A percentile compares a stretch with the other conserved stretches of the same genome.
These are phyloP conservation scores for Grosmannia penicillata DNA, from an alignment of 2,329 filamentous ascomycete species.

Conservation along the genomic window DNA sequence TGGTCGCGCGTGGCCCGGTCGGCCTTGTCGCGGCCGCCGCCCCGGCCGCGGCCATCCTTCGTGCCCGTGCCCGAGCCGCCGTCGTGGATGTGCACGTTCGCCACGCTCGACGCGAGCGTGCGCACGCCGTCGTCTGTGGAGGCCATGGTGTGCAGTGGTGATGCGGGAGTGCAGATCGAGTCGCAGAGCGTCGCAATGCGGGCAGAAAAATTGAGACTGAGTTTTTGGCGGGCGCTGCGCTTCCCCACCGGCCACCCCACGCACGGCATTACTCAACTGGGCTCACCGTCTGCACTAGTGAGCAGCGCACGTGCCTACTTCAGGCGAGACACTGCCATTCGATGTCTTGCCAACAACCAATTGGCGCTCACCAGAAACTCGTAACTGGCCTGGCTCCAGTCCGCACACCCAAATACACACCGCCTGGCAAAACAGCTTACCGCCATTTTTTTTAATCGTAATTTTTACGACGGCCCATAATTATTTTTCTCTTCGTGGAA, in stretches of 20 bases:
- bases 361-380: no score
- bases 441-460: not conserved
- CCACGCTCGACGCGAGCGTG: conserved; percentile 2
- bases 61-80: conserved; percentile 7
- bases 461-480: not conserved
- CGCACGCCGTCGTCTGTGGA: conserved; percentile 4
- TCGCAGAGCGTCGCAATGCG: not conserved
- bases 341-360: no score
- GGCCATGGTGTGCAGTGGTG: conserved; percentile 2
- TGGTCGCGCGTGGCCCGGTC: conserved; percentile 91
- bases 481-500: not conserved
- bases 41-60: conserved; percentile 4
- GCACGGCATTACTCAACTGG: not conserved
- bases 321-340: no score
- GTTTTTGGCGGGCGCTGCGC: not conserved
- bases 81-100: conserved; percentile 9
- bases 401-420: conserved; percentile 1
- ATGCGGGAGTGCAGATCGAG: not conserved
- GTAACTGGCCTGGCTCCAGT: no score
- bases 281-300: not conserved
- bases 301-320: not conserved
- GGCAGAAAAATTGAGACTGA: not conserved
- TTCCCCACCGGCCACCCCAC: not conserved
- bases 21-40: conserved; percentile 48
- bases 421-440: conserved; percentile 1